These are phyloP conservation scores for Saccharomyces hybrid DNA, from an alignment of 1,139 yeast genomes.

Conservation along the genomic window DNA sequence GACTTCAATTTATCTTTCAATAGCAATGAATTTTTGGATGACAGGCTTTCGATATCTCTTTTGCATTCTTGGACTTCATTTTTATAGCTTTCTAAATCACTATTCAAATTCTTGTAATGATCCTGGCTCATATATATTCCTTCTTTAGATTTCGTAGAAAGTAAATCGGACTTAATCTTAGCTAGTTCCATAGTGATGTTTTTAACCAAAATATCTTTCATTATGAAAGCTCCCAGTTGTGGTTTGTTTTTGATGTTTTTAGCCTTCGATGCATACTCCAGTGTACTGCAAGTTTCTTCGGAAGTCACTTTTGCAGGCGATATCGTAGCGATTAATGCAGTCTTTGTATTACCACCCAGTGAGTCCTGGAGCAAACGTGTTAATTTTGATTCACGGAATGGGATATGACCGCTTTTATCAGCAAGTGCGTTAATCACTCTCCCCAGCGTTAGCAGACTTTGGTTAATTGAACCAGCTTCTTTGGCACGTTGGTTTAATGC, in stretches of 20 bases:
- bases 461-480: slow-evolving; percentile 64
- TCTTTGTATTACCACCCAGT: slow-evolving; percentile 59
- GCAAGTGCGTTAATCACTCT: slow-evolving; percentile 53
- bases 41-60: slow-evolving; percentile 33
- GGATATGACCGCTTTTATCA: slow-evolving; percentile 43
- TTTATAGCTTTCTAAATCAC: slow-evolving; percentile 39
- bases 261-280: slow-evolving; percentile 61
- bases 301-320: slow-evolving; percentile 57
- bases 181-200: slow-evolving; percentile 52
- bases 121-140: slow-evolving; percentile 56
- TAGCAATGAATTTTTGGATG: slow-evolving; percentile 30
- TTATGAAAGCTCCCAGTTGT: slow-evolving; percentile 40
- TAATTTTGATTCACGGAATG: slow-evolving; percentile 59
- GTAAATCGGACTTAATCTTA: slow-evolving; percentile 47
- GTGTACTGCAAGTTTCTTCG: slow-evolving; percentile 57
- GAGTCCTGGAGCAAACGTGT: slow-evolving; percentile 60
- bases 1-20: slow-evolving; percentile 27
- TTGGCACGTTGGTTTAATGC: slow-evolving; percentile 51
- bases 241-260: slow-evolving; percentile 58
- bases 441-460: slow-evolving; percentile 56
- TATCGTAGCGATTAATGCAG: slow-evolving; percentile 56
- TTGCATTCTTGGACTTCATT: slow-evolving; percentile 40
- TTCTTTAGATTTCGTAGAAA: slow-evolving; percentile 54
- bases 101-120: slow-evolving; percentile 46
- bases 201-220: slow-evolving; percentile 49